Evolutionary conservation across 306 rosid species (phyloP), one percentile per base, ranked within the genome.

Genomic region (Corylus americana): DNA sequence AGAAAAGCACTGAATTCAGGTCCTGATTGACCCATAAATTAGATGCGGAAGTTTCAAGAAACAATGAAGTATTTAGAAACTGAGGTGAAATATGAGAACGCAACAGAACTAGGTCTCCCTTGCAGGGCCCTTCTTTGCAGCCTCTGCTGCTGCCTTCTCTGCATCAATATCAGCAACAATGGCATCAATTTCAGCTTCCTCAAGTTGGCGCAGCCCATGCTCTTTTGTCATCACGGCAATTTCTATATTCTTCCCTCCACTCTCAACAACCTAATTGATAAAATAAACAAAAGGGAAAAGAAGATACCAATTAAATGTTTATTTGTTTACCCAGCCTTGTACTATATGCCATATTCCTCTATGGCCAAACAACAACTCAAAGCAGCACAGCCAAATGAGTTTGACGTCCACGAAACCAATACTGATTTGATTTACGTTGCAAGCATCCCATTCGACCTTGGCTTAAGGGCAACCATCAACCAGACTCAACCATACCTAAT

Each of bases 141-240:
- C 92, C 83, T 88, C 92, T 2, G 88, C 90, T 7, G 90, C 92
- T 4, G 90, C 92, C 80, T 88, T 88, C 85, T 88, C 92, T 2
- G 86, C 85, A 74, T 88, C 92, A 12, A 88, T 88, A 63, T 86
- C 90, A 10, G 90, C 87, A 49, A 88, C 92, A 35, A 88, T 75
- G 20, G 83, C 89, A 50, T 89, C 90, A 11, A 89, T 89, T 74
- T 89, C 92, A 71, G 90, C 85, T 78, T 89, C 92, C 79, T 89
- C 90, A 64, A 89, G 88, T 76, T 88, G 92, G 49, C 68, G 77
- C 57, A 89, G 74, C 44, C 90, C 88, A n/a, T 84, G 79, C 70
- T 89, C 92, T 75, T 71, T 86, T 11, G 90, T 89, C 92, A 89
- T 89, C 64, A 84, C 88, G 29, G 86, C 92, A 18, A 89, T 86